These are phyloP conservation scores for Thraustochytrium sp. DNA, from an alignment of 352 stramenopile genomes.

Conservation along the genomic window DNA sequence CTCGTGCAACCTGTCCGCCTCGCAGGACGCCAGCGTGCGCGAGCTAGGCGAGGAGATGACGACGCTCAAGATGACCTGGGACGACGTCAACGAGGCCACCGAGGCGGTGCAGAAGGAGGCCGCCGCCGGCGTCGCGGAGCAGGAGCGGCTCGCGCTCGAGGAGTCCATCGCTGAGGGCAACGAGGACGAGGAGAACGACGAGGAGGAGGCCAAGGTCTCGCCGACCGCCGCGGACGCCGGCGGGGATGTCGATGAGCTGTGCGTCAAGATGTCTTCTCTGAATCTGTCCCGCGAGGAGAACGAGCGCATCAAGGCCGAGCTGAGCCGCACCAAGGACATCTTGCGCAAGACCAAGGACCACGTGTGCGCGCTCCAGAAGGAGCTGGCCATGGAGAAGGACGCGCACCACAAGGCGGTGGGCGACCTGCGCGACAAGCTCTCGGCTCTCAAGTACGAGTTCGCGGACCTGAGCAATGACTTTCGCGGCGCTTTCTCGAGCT, in stretches of 20 bases:
- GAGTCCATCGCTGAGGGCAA: neutral
- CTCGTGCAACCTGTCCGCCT: neutral
- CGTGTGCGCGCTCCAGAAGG: neutral
- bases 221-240: neutral
- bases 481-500: neutral
- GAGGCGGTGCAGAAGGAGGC: constrained; percentile 7
- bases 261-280: neutral
- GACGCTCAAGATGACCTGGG: constrained; percentile 8
- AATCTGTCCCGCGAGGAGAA: neutral
- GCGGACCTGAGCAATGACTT: constrained; percentile 36
- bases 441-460: constrained; percentile 8
- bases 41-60: neutral
- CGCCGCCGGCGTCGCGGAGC: neutral
- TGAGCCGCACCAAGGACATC: constrained; percentile 4
- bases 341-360: constrained; percentile 37
- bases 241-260: neutral
- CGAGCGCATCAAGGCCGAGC: neutral
- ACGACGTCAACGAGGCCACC: constrained; percentile 15
- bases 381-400: constrained; percentile 3
- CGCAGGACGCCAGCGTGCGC: neutral
- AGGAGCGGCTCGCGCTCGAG: neutral
- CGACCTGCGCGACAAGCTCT: neutral
- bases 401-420: neutral
- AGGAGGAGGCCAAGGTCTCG: neutral
- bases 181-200: neutral